phyloP scores from a whole-genome alignment of 495 filamentous ascomycete species.

The Letharia columbiana region DNA sequence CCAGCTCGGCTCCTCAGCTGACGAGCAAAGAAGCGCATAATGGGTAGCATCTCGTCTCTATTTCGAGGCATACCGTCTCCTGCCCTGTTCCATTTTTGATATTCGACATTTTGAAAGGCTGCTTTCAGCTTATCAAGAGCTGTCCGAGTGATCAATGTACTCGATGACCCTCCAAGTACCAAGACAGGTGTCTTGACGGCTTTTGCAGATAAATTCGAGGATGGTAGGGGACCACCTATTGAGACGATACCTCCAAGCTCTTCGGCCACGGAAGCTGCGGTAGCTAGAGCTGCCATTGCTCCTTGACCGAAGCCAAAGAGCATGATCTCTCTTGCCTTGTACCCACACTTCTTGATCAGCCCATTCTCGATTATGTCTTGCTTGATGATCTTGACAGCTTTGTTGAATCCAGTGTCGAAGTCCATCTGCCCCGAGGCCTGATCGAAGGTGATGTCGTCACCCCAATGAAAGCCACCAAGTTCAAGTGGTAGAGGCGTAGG shows the following conservation, averaged over 20 bases:
- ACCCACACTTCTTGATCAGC: constrained; percentile 63
- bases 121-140: constrained; percentile 53
- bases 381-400: constrained; percentile 42
- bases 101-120: constrained; percentile 63
- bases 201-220: constrained; percentile 35
- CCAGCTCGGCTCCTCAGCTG: constrained; percentile 58
- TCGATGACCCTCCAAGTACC: constrained; percentile 57
- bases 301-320: constrained; percentile 86
- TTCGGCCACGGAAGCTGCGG: constrained; percentile 31
- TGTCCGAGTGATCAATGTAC: constrained; percentile 52
- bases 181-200: constrained; percentile 67
- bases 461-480: constrained; percentile 81
- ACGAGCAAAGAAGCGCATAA: constrained; percentile 87
- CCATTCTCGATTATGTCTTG: constrained; percentile 50
- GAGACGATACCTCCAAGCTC: constrained; percentile 57
- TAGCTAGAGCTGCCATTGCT: constrained; percentile 64
- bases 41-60: constrained; percentile 79
- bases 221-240: constrained; percentile 64
- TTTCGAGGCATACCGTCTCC: constrained; percentile 79
- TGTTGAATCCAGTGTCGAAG: constrained; percentile 67
- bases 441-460: constrained; percentile 74
- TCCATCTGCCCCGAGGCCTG: constrained; percentile 56
- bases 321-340: constrained; percentile 56
- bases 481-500: constrained; percentile 65
- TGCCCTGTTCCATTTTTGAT: constrained; percentile 61